Evolutionary conservation across 352 stramenopile species (phyloP), one percentile per base, ranked within the genome.

Genomic region (Discostella stelligera): DNA sequence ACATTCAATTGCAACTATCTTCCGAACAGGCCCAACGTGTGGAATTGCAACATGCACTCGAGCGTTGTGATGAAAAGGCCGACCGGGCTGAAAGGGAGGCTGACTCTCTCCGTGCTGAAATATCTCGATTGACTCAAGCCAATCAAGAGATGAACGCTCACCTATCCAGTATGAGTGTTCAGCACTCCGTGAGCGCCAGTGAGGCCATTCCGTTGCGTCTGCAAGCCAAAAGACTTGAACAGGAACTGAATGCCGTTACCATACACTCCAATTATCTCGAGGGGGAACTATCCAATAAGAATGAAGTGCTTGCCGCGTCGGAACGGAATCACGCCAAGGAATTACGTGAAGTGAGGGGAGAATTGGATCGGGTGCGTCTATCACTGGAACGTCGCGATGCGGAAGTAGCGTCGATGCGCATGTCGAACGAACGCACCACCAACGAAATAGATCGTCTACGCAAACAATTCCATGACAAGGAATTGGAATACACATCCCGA

Each of bases 231-330:
- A 70, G 88, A 14, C 60, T 91, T 4, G 69, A 84, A 49, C 82
- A 76, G n/a, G 88, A 93, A 83, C 63, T 92, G 8, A 76, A 88
- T 18, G 71, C 74, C 1, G 27, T 93, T 2, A 71, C 70, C 2
- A 54, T 74, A 9, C 84, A 93, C 62, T 82, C 74, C 10, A 80
- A 77, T 46, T 91, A 88, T 75, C 68, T 93, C 18, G 77, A 90
- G 16, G 46, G 61, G 55, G 82, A 93, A 76, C 55, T 92, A 7
- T 21, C 69, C 5, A 41, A 55, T 14, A 76, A 76, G 18, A 78
- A 55, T 18, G 41, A 87, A 20, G 25, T 75, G 3, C 71, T 88
- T 16, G 6, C 64, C 3, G 23, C 67, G 8, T 11, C 87, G 10
- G 74, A 82, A 52, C 55, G 44, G 0, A 58, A 67, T 13, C 63